Percentiles rank a stretch among this genome's conserved stretches.
Evolutionary conservation across 441 rosid genomes (phyloP).

Genomic region (Jatropha multifida): DNA sequence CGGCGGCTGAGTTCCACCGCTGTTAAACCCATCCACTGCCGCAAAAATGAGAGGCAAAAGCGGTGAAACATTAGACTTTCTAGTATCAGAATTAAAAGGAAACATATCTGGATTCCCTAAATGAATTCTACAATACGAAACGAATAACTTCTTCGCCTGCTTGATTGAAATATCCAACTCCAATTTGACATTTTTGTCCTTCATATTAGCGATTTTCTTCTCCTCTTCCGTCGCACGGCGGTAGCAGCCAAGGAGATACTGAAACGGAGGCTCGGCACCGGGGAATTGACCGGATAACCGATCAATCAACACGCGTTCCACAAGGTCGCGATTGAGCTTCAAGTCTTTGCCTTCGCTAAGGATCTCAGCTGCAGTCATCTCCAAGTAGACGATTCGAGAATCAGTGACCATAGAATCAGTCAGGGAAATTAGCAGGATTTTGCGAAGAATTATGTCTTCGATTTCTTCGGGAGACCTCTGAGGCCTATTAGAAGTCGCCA

Average conservation of each 20-base stretch:
- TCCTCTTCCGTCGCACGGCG: conserved; percentile 78
- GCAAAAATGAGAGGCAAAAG: conserved; percentile 69
- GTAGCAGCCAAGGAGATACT: conserved; percentile 70
- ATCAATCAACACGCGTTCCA: conserved; percentile 80
- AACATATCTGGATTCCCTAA: conserved; percentile 78
- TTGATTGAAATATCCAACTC: conserved; percentile 64
- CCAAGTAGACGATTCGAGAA: conserved; percentile 61
- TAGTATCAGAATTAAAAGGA: conserved; percentile 21
- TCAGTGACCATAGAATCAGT: conserved; percentile 42
- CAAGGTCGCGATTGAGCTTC: conserved; percentile 63
- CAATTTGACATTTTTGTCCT: conserved; percentile 61
- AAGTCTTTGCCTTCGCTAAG: conserved; percentile 85
- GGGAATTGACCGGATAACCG: conserved; percentile 72
- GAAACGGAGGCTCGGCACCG: conserved; percentile 53
- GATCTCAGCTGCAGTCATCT: conserved; percentile 89
- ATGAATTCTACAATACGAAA: conserved; percentile 79
- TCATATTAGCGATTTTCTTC: conserved; percentile 78
- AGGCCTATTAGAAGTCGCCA: conserved; percentile 57
- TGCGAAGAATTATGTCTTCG: conserved; percentile 89
- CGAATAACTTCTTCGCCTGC: conserved; percentile 68
- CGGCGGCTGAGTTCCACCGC: conserved; percentile 25
- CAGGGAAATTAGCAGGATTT: conserved; percentile 69
- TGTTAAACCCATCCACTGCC: conserved; percentile 53
- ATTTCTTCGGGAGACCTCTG: conserved; percentile 71
- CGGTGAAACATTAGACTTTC: conserved; percentile 43